phyloP scores from a whole-genome alignment of 129 eudicot genomes.

The Erigeron canadensis region DNA sequence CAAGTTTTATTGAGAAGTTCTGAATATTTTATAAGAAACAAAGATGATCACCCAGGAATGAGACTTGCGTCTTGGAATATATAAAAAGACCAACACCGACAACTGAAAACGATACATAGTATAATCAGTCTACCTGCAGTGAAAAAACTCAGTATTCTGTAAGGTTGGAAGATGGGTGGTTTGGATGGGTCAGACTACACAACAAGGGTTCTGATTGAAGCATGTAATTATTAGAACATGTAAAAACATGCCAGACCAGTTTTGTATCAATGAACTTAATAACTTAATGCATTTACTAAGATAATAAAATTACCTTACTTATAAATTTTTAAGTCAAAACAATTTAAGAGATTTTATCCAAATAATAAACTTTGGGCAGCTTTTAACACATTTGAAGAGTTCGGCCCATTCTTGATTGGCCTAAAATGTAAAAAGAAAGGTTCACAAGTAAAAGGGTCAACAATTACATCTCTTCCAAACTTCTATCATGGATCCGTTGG shows the following conservation, averaged over 20 bases:
- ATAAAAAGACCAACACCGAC: conserved; percentile 76
- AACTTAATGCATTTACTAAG: not conserved
- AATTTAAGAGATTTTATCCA: too few relatives aligned
- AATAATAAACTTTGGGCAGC: too few relatives aligned
- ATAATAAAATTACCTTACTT: not conserved
- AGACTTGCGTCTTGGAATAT: conserved; percentile 60
- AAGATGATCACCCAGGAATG: not conserved
- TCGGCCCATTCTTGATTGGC: too few relatives aligned
- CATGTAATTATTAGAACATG: not conserved
- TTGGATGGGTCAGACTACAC: not conserved
- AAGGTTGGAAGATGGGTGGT: not conserved
- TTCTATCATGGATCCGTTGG: not conserved
- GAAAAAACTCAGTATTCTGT: not conserved
- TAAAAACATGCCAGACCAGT: not conserved
- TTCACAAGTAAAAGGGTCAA: too few relatives aligned
- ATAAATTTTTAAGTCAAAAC: not conserved
- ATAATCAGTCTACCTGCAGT: conserved; percentile 87
- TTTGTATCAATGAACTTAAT: too few relatives aligned
- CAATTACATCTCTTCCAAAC: not conserved
- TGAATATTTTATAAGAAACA: not conserved
- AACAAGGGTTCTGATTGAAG: not conserved
- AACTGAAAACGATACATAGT: conserved; percentile 57
- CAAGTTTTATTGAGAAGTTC: not conserved
- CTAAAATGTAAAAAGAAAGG: too few relatives aligned
- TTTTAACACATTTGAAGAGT: too few relatives aligned